Evolutionary conservation across 768 basidiomycete species (phyloP).

Genomic region (Calocybe cyanea): DNA sequence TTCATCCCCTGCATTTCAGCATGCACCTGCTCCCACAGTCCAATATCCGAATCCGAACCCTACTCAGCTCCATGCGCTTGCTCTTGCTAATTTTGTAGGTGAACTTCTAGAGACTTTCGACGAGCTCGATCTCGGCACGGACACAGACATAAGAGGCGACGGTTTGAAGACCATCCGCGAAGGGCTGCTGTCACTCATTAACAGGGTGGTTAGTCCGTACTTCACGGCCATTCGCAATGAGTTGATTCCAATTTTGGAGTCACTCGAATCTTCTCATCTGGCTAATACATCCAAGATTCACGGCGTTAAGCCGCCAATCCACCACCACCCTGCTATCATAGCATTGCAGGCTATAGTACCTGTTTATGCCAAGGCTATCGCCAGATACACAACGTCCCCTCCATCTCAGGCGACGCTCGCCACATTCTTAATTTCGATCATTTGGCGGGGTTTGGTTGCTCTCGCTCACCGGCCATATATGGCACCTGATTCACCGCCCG

Average conservation of each 20-base stretch:
- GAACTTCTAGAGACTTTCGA: slow-evolving; percentile 74
- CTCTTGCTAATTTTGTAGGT: slow-evolving; percentile 64
- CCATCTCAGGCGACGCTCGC: slow-evolving; percentile 61
- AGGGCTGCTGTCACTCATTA: slow-evolving; percentile 64
- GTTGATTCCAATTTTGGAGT: slow-evolving; percentile 57
- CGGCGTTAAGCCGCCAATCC: slow-evolving; percentile 26
- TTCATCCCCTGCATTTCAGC: slow-evolving; percentile 59
- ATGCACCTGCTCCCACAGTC: slow-evolving; percentile 44
- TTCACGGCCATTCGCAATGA: slow-evolving; percentile 58
- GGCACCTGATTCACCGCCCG: slow-evolving; percentile 31
- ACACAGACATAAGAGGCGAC: slow-evolving; percentile 60
- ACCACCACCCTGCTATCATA: slow-evolving; percentile 57
- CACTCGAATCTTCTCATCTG: slow-evolving; percentile 46
- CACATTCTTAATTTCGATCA: slow-evolving; percentile 64
- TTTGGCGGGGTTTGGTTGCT: slow-evolving; percentile 75
- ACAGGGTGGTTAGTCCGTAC: slow-evolving; percentile 63
- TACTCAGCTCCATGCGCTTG: slow-evolving; percentile 69
- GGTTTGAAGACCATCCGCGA: slow-evolving; percentile 68
- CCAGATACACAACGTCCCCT: slow-evolving; percentile 49
- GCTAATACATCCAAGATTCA: slow-evolving; percentile 22
- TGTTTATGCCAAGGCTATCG: slow-evolving; percentile 53
- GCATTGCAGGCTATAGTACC: slow-evolving; percentile 59
- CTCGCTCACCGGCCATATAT: slow-evolving; percentile 56
- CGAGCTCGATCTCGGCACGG: slow-evolving; percentile 56
- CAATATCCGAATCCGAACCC: slow-evolving; percentile 55